Evolutionary conservation across 495 filamentous ascomycete species (phyloP), one percentile per base, ranked within the genome.

Genomic region (Parachaetomium inaequale): DNA sequence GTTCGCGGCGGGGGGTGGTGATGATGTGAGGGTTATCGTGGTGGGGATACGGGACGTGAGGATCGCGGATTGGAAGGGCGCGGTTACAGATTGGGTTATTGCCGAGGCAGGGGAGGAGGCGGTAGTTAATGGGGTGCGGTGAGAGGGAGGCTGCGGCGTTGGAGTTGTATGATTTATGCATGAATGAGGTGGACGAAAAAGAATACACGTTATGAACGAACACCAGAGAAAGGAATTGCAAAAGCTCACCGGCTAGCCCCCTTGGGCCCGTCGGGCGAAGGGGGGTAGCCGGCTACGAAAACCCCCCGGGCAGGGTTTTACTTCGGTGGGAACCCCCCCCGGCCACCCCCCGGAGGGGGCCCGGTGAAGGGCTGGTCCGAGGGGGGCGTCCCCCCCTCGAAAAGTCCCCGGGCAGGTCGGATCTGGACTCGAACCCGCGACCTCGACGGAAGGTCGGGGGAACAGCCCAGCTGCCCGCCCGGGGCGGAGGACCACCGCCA

Each of bases 1-100:
- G 62, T 88, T 85, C 54, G 87, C 91, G 65, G 84, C 90, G 62
- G 82, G 84, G 11, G 82, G 36, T 10, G 36, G 36, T 4, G 36
- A 85, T 65, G 84, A 91, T 72, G 86, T 88, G 7, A 77, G 87
- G 38, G 88, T 90, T 2, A 86, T 94, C 46, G 84, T 89, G 28
- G 91, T 95, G 26, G 80, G 80, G 66, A 85, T 90, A 64, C 81
- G 79, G 65, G 85, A 92, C 70, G 88, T 91, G 61, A 78, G 89
- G 55, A 89, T 91, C 65, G 86, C 88, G 45, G 89, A 93, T 67
- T 91, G 88, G 88, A 93, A 91, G 74, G 89, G 89, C 26, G 82
- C 81, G 23, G 88, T 92, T 4, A 82, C 84, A 62, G 89, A 92
- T 68, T 92, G 86, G 85, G 76, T 80, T 49, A 74, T 92, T 76